Conservation (phyloP, 306 rosid species). For the Rubus parviflorus region DNA sequence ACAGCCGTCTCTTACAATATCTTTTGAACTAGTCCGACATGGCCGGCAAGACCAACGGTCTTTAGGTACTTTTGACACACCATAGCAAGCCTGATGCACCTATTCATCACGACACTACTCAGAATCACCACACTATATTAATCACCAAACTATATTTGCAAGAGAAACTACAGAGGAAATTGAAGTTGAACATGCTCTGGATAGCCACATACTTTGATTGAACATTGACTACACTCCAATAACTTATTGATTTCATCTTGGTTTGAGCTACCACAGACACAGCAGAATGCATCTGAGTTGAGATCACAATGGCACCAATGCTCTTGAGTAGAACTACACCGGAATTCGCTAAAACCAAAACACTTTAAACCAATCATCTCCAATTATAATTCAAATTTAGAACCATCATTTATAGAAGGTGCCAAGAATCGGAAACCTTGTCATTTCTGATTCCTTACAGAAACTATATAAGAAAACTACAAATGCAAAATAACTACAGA, state of each 20-base stretch:
- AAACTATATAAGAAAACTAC: slow-evolving; percentile 18
- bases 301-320: slow-evolving; percentile 24
- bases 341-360: slow-evolving; percentile 9
- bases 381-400: background rate
- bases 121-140: slow-evolving; percentile 12
- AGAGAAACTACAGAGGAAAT: slow-evolving; percentile 19
- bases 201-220: slow-evolving; percentile 44
- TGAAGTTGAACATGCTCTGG: slow-evolving; percentile 24
- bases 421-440: slow-evolving; percentile 16
- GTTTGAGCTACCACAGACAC: slow-evolving; percentile 60
- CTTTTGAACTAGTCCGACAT: slow-evolving; percentile 49
- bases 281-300: slow-evolving; percentile 53
- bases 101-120: slow-evolving; percentile 29
- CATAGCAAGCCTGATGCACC: slow-evolving; percentile 80
- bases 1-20: slow-evolving; percentile 38
- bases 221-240: slow-evolving; percentile 55
- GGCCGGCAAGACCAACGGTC: slow-evolving; percentile 67
- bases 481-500: slow-evolving; percentile 3
- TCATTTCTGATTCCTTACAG: slow-evolving; percentile 3
- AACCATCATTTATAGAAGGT: background rate
- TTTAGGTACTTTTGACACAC: slow-evolving; percentile 55
- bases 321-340: slow-evolving; percentile 49
- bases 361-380: slow-evolving; percentile 3
- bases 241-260: slow-evolving; percentile 49
- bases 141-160: background rate